Base-by-base conservation (phyloP, 2,329 filamentous ascomycete genomes). In the Colletotrichum viniferum region DNA sequence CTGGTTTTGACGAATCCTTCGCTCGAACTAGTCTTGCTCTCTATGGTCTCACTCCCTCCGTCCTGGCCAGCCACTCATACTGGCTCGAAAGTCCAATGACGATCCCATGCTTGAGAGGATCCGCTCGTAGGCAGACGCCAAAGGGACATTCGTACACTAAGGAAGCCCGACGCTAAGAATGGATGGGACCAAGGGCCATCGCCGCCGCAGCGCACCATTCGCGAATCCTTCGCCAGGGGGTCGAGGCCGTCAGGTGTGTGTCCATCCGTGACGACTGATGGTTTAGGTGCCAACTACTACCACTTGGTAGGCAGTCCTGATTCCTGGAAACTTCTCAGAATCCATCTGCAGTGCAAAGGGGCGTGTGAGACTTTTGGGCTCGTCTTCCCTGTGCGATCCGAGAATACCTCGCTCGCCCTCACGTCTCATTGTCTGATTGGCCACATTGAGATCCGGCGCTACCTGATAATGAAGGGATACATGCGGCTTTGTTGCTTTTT, bases 201-300 rank as follows among this genome's bases (percentile, higher is more conserved):
- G 21, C 60, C 26, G 60, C 14, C 24, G 72, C 43, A 26, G 30
- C 14, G 68, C 36, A 61, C 61, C 61, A n/a, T 34, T 71, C 71
- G 28, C 9, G 68, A 71, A 74, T 74, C 72, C 72, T 74, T 74
- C 62, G 61, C 36, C 68, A 74, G 72, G 68, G 34, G 72, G n/a
- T 28, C 13, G 3, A 4, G 21, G 6, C 14, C 18, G 10, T 38
- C 16, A 10, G 5, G 26, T 26, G 26, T 26, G 5, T 26, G 26
- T 6, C 26, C 26, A 26, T 26, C 26, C 26, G 26, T 26, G 26
- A 26, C 26, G 26, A 6, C 26, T 6, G 26, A 26, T 26, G 26
- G 26, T 26, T 26, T 26, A 26, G 26, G 26, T 26, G 26, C 5
- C 26, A 5, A n/a, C n/a, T 43, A 18, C 56, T 21, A 10, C 14